phyloP scores from a whole-genome alignment of 2,329 filamentous ascomycete genomes.

The Colletotrichum echinochloae region DNA sequence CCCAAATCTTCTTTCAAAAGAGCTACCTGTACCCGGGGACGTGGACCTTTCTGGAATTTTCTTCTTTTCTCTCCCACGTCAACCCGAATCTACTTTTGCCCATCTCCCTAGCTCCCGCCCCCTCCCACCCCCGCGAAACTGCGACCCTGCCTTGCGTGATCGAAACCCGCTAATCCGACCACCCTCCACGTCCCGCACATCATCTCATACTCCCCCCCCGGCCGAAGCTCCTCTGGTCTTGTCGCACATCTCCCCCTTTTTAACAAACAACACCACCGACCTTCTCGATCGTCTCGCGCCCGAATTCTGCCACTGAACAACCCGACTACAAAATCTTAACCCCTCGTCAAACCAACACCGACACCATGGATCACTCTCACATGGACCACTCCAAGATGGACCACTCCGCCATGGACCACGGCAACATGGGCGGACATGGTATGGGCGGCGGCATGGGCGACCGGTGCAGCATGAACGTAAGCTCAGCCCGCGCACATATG shows the following conservation, averaged over 20 bases:
- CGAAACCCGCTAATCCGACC: conserved; percentile 4
- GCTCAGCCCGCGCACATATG: conserved; percentile 46
- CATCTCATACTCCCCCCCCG: background rate
- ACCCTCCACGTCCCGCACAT: background rate
- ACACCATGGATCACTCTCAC: conserved; percentile 24
- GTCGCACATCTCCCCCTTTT: background rate
- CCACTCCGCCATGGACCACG: conserved; percentile 61
- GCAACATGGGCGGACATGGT: conserved; percentile 58
- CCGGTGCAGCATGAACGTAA: conserved; percentile 92
- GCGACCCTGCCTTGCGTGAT: conserved; percentile 2
- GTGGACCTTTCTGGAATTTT: background rate
- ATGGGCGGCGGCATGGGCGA: conserved; percentile 71
- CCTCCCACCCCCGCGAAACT: conserved; percentile 21
- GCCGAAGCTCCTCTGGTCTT: background rate
- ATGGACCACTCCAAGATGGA: conserved; percentile 60
- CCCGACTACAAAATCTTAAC: background rate
- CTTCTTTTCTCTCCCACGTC: background rate
- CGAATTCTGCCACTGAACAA: background rate
- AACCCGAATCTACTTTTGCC: background rate
- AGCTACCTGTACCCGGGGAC: background rate
- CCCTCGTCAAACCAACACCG: background rate
- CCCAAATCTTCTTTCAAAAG: too few species aligned
- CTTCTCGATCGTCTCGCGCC: background rate
- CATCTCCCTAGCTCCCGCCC: conserved; percentile 27
- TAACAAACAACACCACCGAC: conserved; percentile 3